Evolutionary conservation across 176 grass and related monocot species (phyloP), one percentile per base, ranked within the genome.

Genomic region (Pontederia crassipes): DNA sequence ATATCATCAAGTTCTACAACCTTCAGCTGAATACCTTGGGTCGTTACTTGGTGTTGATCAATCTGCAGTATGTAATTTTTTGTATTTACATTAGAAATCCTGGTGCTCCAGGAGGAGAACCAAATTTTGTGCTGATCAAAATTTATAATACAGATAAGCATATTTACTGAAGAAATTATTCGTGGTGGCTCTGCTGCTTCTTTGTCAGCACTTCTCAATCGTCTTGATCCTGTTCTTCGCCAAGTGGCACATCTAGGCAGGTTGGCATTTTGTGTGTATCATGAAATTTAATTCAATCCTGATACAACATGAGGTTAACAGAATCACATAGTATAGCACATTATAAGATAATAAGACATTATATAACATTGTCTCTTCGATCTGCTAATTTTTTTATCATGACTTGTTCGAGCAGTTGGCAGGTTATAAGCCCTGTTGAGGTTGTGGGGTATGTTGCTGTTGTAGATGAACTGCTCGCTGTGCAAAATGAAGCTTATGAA

Each of bases 161-260:
- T 88, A 70, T 98, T 98, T 62, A 92, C 93, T 51, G 84, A 98
- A 83, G 93, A 98, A 92, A 72, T 88, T 81, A 98, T 98, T 76
- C 93, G 93, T 56, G 72, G 84, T 75, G 93, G 93, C 68, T 98
- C 93, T 71, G 93, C 93, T 79, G 81, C 87, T 68, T 83, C 93
- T 54, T 75, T 98, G 32, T 98, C 93, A 67, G 65, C 79, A 82
- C 93, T 98, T 85, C 79, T 98, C 56, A 98, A 92, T 68, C 88
- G 93, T 68, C 79, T 98, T 64, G 93, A 98, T 75, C 93, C 93
- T 79, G 71, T 92, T 79, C 79, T 92, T 24, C 86, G 93, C 66
- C 91, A 74, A 49, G 81, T 85, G 17, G 93, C 93, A 62, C 49
- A 92, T 35, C 79, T 98, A 59, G 87, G 93, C 83, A 92, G 93